phyloP scores from a whole-genome alignment of 2,329 filamentous ascomycete species.

The Uncinocarpus reesii region DNA sequence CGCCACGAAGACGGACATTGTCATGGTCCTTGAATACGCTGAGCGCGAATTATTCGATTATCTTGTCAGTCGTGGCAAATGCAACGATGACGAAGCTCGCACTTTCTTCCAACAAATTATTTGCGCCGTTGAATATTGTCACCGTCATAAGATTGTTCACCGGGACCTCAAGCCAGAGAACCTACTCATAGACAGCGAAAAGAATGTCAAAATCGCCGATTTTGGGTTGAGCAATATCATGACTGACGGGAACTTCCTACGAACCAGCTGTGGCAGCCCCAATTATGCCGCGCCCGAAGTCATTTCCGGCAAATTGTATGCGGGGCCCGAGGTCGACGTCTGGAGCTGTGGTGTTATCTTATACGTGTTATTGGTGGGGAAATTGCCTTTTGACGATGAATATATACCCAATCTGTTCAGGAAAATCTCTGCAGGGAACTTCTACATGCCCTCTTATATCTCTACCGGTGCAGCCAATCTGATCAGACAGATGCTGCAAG shows the following conservation, averaged over 20 bases:
- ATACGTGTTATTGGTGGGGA: conserved; percentile 54
- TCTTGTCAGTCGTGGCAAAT: conserved; percentile 85
- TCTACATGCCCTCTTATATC: conserved; percentile 85
- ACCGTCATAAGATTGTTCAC: conserved; percentile 97
- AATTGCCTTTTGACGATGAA: conserved; percentile 91
- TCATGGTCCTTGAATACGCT: conserved; percentile 98
- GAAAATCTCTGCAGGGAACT: conserved; percentile 91
- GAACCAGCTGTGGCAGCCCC: conserved; percentile 94
- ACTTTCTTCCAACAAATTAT: conserved; percentile 99
- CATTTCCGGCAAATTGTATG: conserved; percentile 94
- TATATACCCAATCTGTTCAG: conserved; percentile 96
- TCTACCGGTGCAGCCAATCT: conserved; percentile 62
- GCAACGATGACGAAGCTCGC: conserved; percentile 83
- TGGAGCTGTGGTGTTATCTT: conserved; percentile 59
- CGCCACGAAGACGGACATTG: conserved; percentile 85
- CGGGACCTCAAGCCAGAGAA: conserved; percentile 97
- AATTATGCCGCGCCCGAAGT: conserved; percentile 98
- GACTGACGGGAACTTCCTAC: conserved; percentile 98
- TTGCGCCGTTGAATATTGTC: conserved; percentile 96
- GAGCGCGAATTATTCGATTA: conserved; percentile 97
- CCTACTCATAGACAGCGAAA: conserved; percentile 80
- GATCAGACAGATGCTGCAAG: conserved; percentile 88
- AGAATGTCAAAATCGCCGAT: conserved; percentile 98
- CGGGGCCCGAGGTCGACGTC: conserved; percentile 93
- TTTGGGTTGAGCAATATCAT: conserved; percentile 99